These are phyloP conservation scores for Didymella exigua DNA, from an alignment of 2,329 filamentous ascomycete genomes.

Conservation along the genomic window DNA sequence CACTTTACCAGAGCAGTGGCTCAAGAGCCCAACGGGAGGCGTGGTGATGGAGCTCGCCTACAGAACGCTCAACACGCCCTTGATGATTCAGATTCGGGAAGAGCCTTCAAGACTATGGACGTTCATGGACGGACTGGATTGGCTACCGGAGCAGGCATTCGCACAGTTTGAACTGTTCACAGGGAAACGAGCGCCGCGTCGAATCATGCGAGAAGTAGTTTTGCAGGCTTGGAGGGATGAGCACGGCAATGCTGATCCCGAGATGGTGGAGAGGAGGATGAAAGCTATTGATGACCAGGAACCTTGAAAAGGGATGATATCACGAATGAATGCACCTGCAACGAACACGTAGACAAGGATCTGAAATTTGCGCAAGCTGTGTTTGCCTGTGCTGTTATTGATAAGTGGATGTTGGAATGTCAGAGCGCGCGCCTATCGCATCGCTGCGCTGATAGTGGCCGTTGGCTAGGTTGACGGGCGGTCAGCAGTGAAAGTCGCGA, in stretches of 20 bases:
- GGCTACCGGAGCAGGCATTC: conserved; percentile 78
- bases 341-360: background rate
- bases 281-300: conserved; percentile 45
- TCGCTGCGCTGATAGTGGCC: background rate
- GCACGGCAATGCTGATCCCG: conserved; percentile 37
- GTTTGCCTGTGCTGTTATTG: background rate
- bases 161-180: conserved; percentile 84
- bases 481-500: conserved; percentile 25
- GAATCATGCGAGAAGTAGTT: conserved; percentile 72
- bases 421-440: background rate
- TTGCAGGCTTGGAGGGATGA: conserved; percentile 46
- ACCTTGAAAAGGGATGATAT: conserved; percentile 22
- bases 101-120: conserved; percentile 71
- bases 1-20: conserved; percentile 70
- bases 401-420: too few relatives aligned
- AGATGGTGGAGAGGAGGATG: conserved; percentile 42
- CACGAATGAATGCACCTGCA: background rate
- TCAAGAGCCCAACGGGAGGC: conserved; percentile 73
- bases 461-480: too few relatives aligned
- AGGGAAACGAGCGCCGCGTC: conserved; percentile 71
- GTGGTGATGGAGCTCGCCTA: conserved; percentile 77
- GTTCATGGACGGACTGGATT: conserved; percentile 74
- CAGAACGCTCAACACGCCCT: conserved; percentile 72
- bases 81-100: conserved; percentile 69
- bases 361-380: background rate